Evolutionary conservation across 345 rosid genomes (phyloP).

Genomic region (Euphorbia peplus): DNA sequence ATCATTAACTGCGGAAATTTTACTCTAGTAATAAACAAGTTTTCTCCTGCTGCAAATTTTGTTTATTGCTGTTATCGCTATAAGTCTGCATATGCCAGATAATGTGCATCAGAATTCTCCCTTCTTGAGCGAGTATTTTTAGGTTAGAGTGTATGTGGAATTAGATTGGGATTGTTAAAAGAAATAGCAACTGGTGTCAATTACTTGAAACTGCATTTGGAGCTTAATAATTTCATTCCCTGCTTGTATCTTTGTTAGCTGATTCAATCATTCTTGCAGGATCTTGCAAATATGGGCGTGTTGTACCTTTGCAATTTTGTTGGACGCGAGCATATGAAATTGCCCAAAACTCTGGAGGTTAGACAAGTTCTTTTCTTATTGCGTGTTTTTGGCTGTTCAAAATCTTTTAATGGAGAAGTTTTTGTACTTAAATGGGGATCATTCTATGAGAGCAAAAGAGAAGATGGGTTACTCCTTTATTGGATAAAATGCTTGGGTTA

Average conservation of each 20-base stretch:
- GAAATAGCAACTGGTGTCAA: neutral
- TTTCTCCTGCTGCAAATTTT: neutral
- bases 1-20: neutral
- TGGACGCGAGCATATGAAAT: constrained; percentile 20
- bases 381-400: neutral
- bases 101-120: neutral
- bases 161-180: neutral
- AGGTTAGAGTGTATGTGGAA: neutral
- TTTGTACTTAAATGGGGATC: neutral
- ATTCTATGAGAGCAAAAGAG: neutral
- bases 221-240: neutral
- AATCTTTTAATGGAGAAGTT: neutral
- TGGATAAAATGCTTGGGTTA: neutral
- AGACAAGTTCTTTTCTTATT: neutral
- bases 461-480: neutral
- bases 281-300: constrained; percentile 33
- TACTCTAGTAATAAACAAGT: neutral
- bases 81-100: neutral
- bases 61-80: neutral
- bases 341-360: constrained; percentile 35
- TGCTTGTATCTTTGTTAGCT: neutral
- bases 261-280: constrained; percentile 20
- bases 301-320: constrained; percentile 30
- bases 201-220: neutral
- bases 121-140: neutral